A percentile compares a stretch with the other conserved stretches of the same genome.
These are phyloP conservation scores for Scytalidium sp. DNA, from an alignment of 2,329 filamentous ascomycete species.

Conservation along the genomic window DNA sequence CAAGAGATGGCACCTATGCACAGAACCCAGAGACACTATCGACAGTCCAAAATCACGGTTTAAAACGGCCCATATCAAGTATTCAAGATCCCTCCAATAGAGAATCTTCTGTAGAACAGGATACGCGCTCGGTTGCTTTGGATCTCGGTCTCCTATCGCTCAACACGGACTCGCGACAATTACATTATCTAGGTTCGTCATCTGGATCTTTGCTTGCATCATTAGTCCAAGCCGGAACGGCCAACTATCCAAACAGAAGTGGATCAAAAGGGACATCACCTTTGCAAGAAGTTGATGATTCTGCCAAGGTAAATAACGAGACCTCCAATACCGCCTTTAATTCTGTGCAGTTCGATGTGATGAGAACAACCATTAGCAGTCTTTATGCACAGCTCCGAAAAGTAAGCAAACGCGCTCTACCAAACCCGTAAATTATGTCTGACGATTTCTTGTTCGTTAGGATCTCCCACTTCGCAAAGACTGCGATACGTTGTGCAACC, in stretches of 20 bases:
- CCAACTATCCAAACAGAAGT: not conserved
- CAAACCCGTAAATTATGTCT: no score
- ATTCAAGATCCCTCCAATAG: not conserved
- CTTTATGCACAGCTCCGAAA: conserved; percentile 7
- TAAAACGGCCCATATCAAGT: conserved; percentile 1
- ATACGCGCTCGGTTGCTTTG: conserved; percentile 17
- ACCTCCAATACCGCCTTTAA: not conserved
- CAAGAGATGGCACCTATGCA: not conserved
- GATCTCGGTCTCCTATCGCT: conserved; percentile 35
- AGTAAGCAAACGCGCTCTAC: no score
- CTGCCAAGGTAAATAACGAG: not conserved
- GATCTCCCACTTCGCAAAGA: conserved; percentile 24
- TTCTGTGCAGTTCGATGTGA: conserved; percentile 1
- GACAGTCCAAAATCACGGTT: not conserved
- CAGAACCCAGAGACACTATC: not conserved
- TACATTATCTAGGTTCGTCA: conserved; percentile 35
- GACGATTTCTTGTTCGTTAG: conserved; percentile 3
- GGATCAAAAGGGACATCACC: not conserved
- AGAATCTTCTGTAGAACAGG: conserved; percentile 3
- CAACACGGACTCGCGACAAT: conserved; percentile 34
- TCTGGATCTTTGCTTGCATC: conserved; percentile 32
- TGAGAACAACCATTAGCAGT: not conserved
- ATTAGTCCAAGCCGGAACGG: not conserved
- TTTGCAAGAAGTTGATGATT: not conserved
- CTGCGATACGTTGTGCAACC: conserved; percentile 17